Evolutionary conservation across 257 asterid species (phyloP).

Genomic region (Buddleja alternifolia): DNA sequence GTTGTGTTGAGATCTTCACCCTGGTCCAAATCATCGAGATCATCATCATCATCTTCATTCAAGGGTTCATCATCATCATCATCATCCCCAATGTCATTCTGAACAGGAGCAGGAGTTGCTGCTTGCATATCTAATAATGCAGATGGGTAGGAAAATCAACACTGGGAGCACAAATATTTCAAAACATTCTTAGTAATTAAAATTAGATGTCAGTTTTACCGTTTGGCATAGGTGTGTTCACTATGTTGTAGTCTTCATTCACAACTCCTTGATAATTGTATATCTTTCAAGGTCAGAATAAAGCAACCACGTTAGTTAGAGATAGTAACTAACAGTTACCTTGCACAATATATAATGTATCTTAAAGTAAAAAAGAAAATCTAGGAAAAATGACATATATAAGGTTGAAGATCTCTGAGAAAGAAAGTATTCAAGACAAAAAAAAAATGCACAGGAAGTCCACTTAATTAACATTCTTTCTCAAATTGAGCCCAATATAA

Average conservation of each 20-base stretch:
- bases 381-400: constrained; percentile 5
- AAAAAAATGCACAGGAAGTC: not conserved
- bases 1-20: constrained; percentile 84
- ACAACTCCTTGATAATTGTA: constrained; percentile 90
- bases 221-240: constrained; percentile 87
- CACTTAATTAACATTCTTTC: not conserved
- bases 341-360: not conserved
- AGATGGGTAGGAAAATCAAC: constrained; percentile 28
- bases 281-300: constrained; percentile 50
- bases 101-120: constrained; percentile 90
- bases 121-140: constrained; percentile 67
- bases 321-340: not conserved
- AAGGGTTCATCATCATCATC: constrained; percentile 90
- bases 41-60: constrained; percentile 95
- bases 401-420: constrained; percentile 5
- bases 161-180: not conserved
- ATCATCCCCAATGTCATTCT: constrained; percentile 68
- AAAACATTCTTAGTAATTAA: constrained; percentile 11
- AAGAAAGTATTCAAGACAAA: not conserved
- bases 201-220: constrained; percentile 41
- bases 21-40: constrained; percentile 80
- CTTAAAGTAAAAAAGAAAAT: not conserved
- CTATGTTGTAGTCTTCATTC: constrained; percentile 89
- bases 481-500: not conserved
- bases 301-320: constrained; percentile 31